Evolutionary conservation across 179 eudicot species (phyloP).

Genomic region (Gypsophila paniculata): DNA sequence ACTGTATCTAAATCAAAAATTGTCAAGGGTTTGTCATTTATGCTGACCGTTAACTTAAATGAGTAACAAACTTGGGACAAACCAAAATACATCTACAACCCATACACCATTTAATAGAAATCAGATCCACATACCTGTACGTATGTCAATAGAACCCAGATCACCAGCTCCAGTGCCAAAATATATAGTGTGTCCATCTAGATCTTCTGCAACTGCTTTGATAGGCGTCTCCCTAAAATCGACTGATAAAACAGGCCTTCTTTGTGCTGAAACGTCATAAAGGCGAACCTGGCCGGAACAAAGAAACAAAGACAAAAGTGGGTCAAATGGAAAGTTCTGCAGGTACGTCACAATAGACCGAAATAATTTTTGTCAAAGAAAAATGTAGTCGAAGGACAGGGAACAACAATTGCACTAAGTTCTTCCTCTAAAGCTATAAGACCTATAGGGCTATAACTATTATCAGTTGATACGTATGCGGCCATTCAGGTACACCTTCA

Average conservation of each 20-base stretch:
- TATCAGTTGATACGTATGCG: not conserved
- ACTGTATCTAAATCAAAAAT: not conserved
- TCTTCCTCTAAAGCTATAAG: not conserved
- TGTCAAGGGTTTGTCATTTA: not conserved
- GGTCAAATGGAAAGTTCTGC: not conserved
- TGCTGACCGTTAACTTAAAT: not conserved
- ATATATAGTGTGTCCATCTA: slow-evolving; percentile 73
- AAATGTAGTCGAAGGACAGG: not conserved
- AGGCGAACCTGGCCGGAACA: slow-evolving; percentile 60
- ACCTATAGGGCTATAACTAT: not conserved
- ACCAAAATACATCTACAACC: not conserved
- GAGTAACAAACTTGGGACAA: not conserved
- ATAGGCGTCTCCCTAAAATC: slow-evolving; percentile 81
- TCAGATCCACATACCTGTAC: slow-evolving; percentile 62
- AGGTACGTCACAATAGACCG: not conserved
- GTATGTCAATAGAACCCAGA: slow-evolving; percentile 81
- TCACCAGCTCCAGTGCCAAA: slow-evolving; percentile 84
- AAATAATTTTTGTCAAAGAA: not conserved
- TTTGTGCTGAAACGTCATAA: slow-evolving; percentile 82
- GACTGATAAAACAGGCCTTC: slow-evolving; percentile 82
- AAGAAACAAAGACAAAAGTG: slow-evolving; percentile 10
- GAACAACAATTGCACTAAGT: not conserved
- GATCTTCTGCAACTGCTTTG: slow-evolving; percentile 77
- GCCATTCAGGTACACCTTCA: not conserved
- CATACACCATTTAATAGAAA: not conserved